These are phyloP conservation scores for Corymbia calophylla DNA, from an alignment of 441 rosid species.

Conservation along the genomic window DNA sequence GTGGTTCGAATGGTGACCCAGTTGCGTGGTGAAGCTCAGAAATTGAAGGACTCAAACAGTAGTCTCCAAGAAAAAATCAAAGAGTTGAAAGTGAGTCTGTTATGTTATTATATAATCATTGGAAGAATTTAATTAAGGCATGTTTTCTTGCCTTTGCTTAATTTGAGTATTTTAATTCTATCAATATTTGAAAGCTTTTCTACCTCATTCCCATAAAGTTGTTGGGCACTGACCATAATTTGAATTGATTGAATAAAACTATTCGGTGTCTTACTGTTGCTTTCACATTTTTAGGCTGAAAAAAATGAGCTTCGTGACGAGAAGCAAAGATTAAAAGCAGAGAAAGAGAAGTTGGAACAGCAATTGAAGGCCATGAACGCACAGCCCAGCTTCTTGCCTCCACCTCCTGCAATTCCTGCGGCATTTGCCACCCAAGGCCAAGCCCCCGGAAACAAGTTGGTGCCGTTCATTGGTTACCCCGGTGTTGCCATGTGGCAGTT, in stretches of 20 bases:
- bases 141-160: background rate
- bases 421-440: slow-evolving; percentile 80
- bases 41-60: slow-evolving; percentile 77
- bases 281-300: slow-evolving; percentile 47
- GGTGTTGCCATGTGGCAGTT: slow-evolving; percentile 99
- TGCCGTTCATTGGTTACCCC: slow-evolving; percentile 89
- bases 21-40: slow-evolving; percentile 82
- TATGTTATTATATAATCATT: background rate
- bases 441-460: slow-evolving; percentile 84
- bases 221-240: background rate
- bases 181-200: background rate
- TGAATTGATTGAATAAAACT: background rate
- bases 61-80: slow-evolving; percentile 90
- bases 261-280: background rate
- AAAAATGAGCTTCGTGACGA: slow-evolving; percentile 96
- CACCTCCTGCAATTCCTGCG: slow-evolving; percentile 67
- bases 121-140: background rate
- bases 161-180: background rate
- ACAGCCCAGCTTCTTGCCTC: slow-evolving; percentile 75
- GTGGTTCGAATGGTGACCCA: slow-evolving; percentile 88
- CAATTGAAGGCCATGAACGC: slow-evolving; percentile 51
- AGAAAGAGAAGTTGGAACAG: slow-evolving; percentile 93
- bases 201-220: background rate
- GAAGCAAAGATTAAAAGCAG: slow-evolving; percentile 90
- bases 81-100: slow-evolving; percentile 66